Evolutionary conservation across 202 grass and related monocot genomes (phyloP).

Genomic region (Schoenoplectus tabernaemontani): DNA sequence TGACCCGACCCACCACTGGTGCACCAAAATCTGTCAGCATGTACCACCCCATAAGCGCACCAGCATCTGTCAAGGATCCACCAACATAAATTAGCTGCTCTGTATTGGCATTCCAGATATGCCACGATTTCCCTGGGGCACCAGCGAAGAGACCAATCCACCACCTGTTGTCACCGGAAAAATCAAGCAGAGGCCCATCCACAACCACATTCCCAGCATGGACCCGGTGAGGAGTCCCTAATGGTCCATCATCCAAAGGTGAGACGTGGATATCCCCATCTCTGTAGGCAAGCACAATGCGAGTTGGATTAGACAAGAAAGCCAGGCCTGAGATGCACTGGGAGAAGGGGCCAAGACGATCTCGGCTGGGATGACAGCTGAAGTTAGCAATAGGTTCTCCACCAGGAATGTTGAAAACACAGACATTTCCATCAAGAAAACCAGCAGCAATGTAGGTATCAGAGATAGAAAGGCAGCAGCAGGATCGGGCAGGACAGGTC

Average conservation of each 20-base stretch:
- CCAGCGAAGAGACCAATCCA: constrained; percentile 42
- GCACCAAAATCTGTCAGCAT: constrained; percentile 22
- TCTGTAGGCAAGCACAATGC: constrained; percentile 14
- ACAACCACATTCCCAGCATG: constrained; percentile 18
- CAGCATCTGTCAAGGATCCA: constrained; percentile 21
- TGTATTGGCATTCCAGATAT: constrained; percentile 27
- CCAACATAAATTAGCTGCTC: constrained; percentile 28
- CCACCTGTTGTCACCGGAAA: constrained; percentile 16
- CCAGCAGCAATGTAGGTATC: background rate
- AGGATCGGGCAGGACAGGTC: constrained; percentile 2
- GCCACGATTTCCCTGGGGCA: constrained; percentile 25
- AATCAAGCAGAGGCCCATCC: constrained; percentile 32
- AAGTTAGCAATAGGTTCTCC: constrained; percentile 13
- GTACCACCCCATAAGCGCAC: constrained; percentile 26
- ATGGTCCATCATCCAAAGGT: background rate
- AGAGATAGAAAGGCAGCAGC: constrained; percentile 23
- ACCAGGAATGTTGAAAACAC: constrained; percentile 25
- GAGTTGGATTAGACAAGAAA: constrained; percentile 19
- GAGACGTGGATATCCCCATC: constrained; percentile 28
- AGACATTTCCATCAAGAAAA: constrained; percentile 29
- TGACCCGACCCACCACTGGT: background rate
- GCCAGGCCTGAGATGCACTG: constrained; percentile 27
- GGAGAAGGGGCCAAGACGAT: constrained; percentile 33
- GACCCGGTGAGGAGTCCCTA: background rate
- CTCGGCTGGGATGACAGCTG: constrained; percentile 11